Evolutionary conservation across 2,329 filamentous ascomycete genomes (phyloP), one percentile per base, ranked within the genome.

Genomic region (Gaeumannomyces sp.): DNA sequence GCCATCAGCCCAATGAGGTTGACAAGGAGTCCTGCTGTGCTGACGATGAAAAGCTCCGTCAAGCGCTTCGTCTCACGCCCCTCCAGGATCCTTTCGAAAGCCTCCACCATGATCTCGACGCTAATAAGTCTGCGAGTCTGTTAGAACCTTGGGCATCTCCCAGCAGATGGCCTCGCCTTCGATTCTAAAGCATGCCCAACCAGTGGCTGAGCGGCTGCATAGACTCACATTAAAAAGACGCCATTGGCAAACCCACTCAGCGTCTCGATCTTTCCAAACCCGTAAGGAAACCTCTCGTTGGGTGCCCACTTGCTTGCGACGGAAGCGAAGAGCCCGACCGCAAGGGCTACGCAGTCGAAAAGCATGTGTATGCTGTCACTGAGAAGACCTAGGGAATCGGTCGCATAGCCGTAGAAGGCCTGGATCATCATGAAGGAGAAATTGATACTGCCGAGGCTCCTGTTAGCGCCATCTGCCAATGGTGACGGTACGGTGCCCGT

Each of bases 361-460:
- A 99, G 94, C 95, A 99, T 99, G 78, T 99, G 95, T 68, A 99
- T 95, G 72, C 93, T 98, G 76, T 99, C 95, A 70, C 93, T 97
- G 25, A 99, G 85, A n/a, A 99, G 83, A 3, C 95, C 95, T 6
- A 99, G 80, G 0, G 95, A 99, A 70, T 96, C 93, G 4, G 93
- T 98, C 14, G 95, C 79, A 71, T 95, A 96, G 61, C 95, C 95
- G 73, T 99, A 99, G 67, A 94, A 92, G 57, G 93, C 90, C 72
- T 99, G 95, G 1, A 99, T 87, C 45, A 91, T 79, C 95, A 99
- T 99, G 76, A 99, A 99, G 8, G 82, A 83, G 70, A 99, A 93
- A 74, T 99, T 99, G 64, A 99, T 84, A 67, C 92, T 96, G 73
- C 10, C 28, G 2, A 1, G 35, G 13, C 50, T 3, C 3, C 13